These are phyloP conservation scores for Eimeria sp. DNA, from an alignment of 169 alveolate species.

Conservation along the genomic window DNA sequence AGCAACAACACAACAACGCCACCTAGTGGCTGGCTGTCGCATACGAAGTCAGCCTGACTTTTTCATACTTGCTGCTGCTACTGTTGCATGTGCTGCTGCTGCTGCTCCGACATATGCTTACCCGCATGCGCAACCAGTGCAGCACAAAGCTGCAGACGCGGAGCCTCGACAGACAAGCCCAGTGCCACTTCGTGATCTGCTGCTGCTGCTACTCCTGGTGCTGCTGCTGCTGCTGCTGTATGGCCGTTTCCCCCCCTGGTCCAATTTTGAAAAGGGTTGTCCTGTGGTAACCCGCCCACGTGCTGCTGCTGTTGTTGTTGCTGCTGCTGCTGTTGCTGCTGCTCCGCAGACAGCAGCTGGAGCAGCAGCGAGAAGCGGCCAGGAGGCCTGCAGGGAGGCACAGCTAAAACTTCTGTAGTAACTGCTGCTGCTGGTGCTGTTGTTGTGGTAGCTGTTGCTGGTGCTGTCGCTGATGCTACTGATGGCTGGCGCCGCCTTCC, in stretches of 20 bases:
- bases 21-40: neutral
- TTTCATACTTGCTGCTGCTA: neutral
- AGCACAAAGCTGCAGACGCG: slow-evolving; percentile 44
- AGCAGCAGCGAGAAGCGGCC: slow-evolving; percentile 64
- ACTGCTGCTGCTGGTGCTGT: slow-evolving; percentile 50
- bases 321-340: slow-evolving; percentile 63
- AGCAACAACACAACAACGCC: neutral
- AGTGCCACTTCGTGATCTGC: neutral
- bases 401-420: slow-evolving; percentile 10
- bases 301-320: slow-evolving; percentile 20
- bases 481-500: neutral
- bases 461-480: slow-evolving; percentile 36
- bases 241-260: neutral
- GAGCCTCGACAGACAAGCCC: slow-evolving; percentile 6
- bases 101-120: slow-evolving; percentile 4
- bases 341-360: slow-evolving; percentile 44
- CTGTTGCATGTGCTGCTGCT: neutral
- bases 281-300: neutral
- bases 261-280: neutral
- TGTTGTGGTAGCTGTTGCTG: slow-evolving; percentile 39
- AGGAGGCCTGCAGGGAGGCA: slow-evolving; percentile 67
- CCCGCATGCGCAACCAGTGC: slow-evolving; percentile 48
- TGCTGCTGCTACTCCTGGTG: slow-evolving; percentile 58
- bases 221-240: slow-evolving; percentile 38
- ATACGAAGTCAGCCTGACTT: neutral